Conservation (phyloP, 495 filamentous ascomycete genomes). For the Endocarpon pusillum region DNA sequence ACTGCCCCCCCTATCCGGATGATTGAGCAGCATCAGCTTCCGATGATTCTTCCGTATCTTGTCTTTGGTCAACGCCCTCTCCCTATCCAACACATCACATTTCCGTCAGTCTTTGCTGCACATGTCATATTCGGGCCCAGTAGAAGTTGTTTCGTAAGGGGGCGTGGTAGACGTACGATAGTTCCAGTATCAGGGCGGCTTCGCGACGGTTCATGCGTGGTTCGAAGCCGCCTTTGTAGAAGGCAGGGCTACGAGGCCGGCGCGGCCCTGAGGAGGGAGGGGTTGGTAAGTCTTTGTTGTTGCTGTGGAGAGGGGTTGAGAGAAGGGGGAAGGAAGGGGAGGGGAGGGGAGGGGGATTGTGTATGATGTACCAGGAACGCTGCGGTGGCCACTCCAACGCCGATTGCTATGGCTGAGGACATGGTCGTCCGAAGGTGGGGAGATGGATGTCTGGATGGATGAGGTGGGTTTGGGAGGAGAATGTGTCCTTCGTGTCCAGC, state of each 20-base stretch:
- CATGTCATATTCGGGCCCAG: slow-evolving; percentile 1
- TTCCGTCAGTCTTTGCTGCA: slow-evolving; percentile 1
- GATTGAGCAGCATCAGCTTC: slow-evolving; percentile 91
- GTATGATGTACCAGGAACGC: slow-evolving; percentile 51
- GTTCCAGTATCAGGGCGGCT: slow-evolving; percentile 77
- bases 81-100: slow-evolving; percentile 36
- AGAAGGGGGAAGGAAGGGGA: neutral
- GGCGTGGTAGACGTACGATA: slow-evolving; percentile 43
- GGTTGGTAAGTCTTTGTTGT: slow-evolving; percentile 6
- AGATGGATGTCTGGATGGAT: too few relatives aligned
- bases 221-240: slow-evolving; percentile 97
- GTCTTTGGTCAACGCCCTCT: slow-evolving; percentile 71
- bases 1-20: slow-evolving; percentile 92
- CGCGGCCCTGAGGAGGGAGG: slow-evolving; percentile 49
- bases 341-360: neutral
- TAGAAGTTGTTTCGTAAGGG: too few relatives aligned
- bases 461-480: too few relatives aligned
- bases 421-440: too few relatives aligned
- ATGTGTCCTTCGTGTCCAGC: too few relatives aligned
- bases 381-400: slow-evolving; percentile 59
- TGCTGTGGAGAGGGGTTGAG: neutral
- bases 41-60: slow-evolving; percentile 92
- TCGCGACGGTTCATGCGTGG: slow-evolving; percentile 80
- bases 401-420: slow-evolving; percentile 59
- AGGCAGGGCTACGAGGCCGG: slow-evolving; percentile 81